Conservation (phyloP, 2,329 filamentous ascomycete genomes). For the Phialemonium atrogriseum region DNA sequence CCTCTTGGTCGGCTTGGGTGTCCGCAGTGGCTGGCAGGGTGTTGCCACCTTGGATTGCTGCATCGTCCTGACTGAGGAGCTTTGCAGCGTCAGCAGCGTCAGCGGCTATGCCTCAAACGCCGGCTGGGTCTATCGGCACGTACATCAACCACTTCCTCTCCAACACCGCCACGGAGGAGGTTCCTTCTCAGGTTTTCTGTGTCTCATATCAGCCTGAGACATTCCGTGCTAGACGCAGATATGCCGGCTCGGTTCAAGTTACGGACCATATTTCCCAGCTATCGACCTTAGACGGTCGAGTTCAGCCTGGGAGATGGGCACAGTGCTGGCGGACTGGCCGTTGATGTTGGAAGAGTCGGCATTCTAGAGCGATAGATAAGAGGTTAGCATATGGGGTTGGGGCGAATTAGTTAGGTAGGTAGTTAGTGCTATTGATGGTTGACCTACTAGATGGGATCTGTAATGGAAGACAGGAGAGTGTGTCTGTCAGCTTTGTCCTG, state of each 20-base stretch:
- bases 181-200: conserved; percentile 38
- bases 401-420: not conserved
- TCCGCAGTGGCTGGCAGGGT: conserved; percentile 4
- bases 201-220: conserved; percentile 5
- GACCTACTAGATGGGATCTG: conserved; percentile 5
- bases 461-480: no score
- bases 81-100: conserved; percentile 7
- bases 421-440: not conserved
- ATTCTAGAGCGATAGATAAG: conserved; percentile 9
- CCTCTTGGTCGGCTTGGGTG: conserved; percentile 9
- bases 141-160: conserved; percentile 37
- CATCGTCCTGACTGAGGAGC: conserved; percentile 20
- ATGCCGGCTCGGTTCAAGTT: not conserved
- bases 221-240: conserved; percentile 3
- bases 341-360: conserved; percentile 22
- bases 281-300: conserved; percentile 49
- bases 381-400: conserved; percentile 5
- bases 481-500: conserved; percentile 1
- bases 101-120: conserved; percentile 3
- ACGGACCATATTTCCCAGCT: conserved; percentile 46
- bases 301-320: conserved; percentile 52
- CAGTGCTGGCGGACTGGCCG: no score
- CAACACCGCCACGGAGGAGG: conserved; percentile 39
- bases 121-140: conserved; percentile 12
- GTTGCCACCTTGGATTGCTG: conserved; percentile 11